Percentiles rank a stretch among this genome's conserved stretches.
phyloP scores from a whole-genome alignment of 1,284 basidiomycete species.

The Apiotrichum montevideense region DNA sequence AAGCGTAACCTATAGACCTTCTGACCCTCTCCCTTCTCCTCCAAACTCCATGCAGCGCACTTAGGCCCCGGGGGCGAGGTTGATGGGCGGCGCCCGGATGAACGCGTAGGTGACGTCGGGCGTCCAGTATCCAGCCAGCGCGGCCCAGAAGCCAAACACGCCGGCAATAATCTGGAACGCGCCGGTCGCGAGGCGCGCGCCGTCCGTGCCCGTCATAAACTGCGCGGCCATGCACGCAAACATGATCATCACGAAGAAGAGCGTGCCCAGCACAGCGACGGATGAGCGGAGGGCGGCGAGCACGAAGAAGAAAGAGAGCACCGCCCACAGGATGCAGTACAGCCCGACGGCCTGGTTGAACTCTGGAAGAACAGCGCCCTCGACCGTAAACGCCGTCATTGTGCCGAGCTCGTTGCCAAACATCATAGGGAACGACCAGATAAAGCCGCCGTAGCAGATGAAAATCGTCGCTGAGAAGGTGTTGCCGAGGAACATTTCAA shows the following conservation, averaged over 20 bases:
- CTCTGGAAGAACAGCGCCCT: slow-evolving; percentile 17
- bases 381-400: slow-evolving; percentile 6
- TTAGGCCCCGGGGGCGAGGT: slow-evolving; percentile 2
- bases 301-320: slow-evolving; percentile 15
- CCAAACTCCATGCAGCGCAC: not conserved
- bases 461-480: slow-evolving; percentile 20
- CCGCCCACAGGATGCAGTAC: slow-evolving; percentile 11
- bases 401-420: slow-evolving; percentile 11
- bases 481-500: slow-evolving; percentile 23
- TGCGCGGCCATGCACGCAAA: slow-evolving; percentile 8
- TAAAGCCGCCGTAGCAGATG: slow-evolving; percentile 15
- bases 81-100: slow-evolving; percentile 5
- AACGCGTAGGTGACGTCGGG: slow-evolving; percentile 14
- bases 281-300: slow-evolving; percentile 18
- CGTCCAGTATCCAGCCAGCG: slow-evolving; percentile 18
- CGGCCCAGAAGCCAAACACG: slow-evolving; percentile 14
- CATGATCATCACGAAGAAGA: slow-evolving; percentile 7
- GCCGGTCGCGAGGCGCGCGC: slow-evolving; percentile 5
- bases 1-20: too few relatives aligned
- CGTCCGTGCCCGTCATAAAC: slow-evolving; percentile 1
- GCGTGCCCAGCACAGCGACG: slow-evolving; percentile 14
- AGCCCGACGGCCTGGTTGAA: slow-evolving; percentile 11
- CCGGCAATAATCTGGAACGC: slow-evolving; percentile 8
- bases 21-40: too few relatives aligned
- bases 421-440: slow-evolving; percentile 11